Evolutionary conservation across 768 basidiomycete genomes (phyloP).

Genomic region (Epithele typhae): DNA sequence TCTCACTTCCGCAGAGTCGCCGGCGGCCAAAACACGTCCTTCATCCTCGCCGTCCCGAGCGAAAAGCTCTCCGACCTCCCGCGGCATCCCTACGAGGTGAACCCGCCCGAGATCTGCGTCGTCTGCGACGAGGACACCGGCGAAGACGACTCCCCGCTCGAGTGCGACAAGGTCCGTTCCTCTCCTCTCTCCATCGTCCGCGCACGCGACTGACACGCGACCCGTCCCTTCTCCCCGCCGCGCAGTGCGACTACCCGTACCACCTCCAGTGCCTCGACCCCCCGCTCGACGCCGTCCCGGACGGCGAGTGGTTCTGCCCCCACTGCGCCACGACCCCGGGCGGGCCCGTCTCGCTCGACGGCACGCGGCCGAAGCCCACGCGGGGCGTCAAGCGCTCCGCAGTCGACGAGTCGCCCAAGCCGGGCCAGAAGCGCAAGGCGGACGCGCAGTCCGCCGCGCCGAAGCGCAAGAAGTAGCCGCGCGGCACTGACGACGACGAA

Average conservation of each 20-base stretch:
- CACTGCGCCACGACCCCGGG: slow-evolving; percentile 60
- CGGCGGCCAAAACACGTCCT: slow-evolving; percentile 81
- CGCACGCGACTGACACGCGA: slow-evolving; percentile 90
- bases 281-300: slow-evolving; percentile 71
- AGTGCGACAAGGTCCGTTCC: slow-evolving; percentile 81
- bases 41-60: slow-evolving; percentile 75
- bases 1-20: slow-evolving; percentile 51
- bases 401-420: slow-evolving; percentile 14
- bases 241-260: slow-evolving; percentile 84
- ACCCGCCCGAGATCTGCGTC: slow-evolving; percentile 63
- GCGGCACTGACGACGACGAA: too few relatives aligned
- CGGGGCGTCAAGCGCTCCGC: slow-evolving; percentile 21
- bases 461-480: slow-evolving; percentile 38
- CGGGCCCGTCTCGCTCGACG: slow-evolving; percentile 35
- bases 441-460: slow-evolving; percentile 30
- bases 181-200: slow-evolving; percentile 35
- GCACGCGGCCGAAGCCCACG: slow-evolving; percentile 9
- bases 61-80: slow-evolving; percentile 74
- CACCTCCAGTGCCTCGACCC: slow-evolving; percentile 81
- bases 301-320: slow-evolving; percentile 92
- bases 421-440: slow-evolving; percentile 44
- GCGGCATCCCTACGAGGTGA: slow-evolving; percentile 73
- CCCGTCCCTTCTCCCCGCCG: slow-evolving; percentile 21
- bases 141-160: slow-evolving; percentile 70
- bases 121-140: slow-evolving; percentile 68